Base-by-base conservation (phyloP, 352 stramenopile species). In the Saprolegnia diclina region DNA sequence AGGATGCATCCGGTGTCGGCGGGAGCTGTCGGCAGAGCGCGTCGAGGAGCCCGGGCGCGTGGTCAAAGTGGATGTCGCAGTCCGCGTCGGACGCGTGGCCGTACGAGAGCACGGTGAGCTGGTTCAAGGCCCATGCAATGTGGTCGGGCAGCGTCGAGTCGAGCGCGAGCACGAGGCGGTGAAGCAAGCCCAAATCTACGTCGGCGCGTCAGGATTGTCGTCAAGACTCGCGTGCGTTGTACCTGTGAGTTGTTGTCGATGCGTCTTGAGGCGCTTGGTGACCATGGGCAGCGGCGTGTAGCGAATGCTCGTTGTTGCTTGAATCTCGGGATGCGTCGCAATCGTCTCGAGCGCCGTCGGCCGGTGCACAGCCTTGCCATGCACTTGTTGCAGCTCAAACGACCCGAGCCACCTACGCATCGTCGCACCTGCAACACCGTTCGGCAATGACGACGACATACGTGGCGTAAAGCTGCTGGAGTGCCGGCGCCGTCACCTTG, bases 311-410 rank as follows among this genome's bases (percentile, higher is more conserved):
- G 87, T 79, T 45, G 82, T 82, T 48, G 89, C 80, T 55, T 87
- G 77, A 0, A 93, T 77, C 53, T 93, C 85, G 29, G 75, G 75
- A 14, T 78, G 71, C 2, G 80, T 88, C 44, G 85, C 85, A 24
- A 91, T 78, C 3, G 74, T 75, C 42, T 84, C 82, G 3, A 0
- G 67, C 67, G 0, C 73, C 72, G 19, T 76, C 72, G 14, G 72
- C 55, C 1, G 35, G 44, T 32, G 26, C 61, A 19, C 53, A 56
- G 76, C 73, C 65, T 86, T 87, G 54, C 83, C 83, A 63, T 88
- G 89, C 24, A 93, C 73, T 73, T 93, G 83, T 65, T 91, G 90
- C 69, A 84, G 76, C 57, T 93, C 85, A 67, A 93, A 93, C 16
- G 82, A 71, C 21, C 77, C 72, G 46, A 92, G 40, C 55, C 73